Evolutionary conservation across 768 basidiomycete genomes (phyloP).

Genomic region (Rickenella mellea): DNA sequence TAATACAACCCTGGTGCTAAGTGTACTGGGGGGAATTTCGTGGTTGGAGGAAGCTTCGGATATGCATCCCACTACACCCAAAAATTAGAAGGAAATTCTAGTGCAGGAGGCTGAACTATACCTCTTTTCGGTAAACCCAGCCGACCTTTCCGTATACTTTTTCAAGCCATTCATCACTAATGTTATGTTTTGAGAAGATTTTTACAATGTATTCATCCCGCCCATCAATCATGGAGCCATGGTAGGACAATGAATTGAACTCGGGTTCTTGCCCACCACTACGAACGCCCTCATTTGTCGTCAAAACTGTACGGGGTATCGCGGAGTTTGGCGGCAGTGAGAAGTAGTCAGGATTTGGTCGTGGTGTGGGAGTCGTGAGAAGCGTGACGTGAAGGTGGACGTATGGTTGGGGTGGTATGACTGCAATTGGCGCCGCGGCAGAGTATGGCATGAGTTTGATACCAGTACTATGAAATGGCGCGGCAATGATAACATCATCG

Average conservation of each 20-base stretch:
- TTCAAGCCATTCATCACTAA: constrained; percentile 64
- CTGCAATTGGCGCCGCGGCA: constrained; percentile 40
- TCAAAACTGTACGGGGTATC: constrained; percentile 61
- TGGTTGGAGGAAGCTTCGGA: constrained; percentile 60
- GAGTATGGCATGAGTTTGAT: constrained; percentile 38
- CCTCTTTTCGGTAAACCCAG: constrained; percentile 81
- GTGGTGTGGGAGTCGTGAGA: constrained; percentile 64
- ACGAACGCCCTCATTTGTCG: constrained; percentile 54
- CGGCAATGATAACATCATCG: constrained; percentile 74
- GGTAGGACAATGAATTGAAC: constrained; percentile 85
- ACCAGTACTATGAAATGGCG: constrained; percentile 67
- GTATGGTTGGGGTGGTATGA: constrained; percentile 55
- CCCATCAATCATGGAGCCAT: constrained; percentile 36
- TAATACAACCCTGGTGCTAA: constrained; percentile 79
- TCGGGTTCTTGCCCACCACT: constrained; percentile 54
- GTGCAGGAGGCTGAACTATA: constrained; percentile 14
- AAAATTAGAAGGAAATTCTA: too few species aligned
- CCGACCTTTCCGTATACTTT: constrained; percentile 61
- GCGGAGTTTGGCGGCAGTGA: constrained; percentile 31
- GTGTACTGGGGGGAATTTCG: constrained; percentile 65
- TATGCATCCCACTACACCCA: constrained; percentile 66
- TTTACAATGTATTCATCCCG: constrained; percentile 64
- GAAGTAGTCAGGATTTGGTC: constrained; percentile 62
- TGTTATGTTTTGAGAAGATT: constrained; percentile 64
- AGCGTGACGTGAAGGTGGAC: constrained; percentile 84